Evolutionary conservation across 164 flowering plant genomes (phyloP).

Genomic region (Stephania cephalantha): DNA sequence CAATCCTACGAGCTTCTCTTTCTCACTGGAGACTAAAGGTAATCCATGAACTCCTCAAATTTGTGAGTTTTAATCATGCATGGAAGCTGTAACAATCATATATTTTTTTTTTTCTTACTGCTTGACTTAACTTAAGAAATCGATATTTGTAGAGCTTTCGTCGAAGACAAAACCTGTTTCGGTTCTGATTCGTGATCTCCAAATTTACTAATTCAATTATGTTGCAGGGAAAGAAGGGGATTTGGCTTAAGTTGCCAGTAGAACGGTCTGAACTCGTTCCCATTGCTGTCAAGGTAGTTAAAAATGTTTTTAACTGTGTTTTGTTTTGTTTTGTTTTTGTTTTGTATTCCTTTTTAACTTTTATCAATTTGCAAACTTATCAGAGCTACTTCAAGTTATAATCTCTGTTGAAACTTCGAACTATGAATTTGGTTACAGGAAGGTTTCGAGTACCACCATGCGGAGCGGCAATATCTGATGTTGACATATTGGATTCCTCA

Average conservation of each 20-base stretch:
- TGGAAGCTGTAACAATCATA: not conserved
- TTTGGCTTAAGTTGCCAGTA: conserved; percentile 81
- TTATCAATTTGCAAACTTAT: not conserved
- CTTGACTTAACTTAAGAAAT: not conserved
- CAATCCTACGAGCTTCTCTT: conserved; percentile 51
- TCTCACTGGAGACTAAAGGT: conserved; percentile 70
- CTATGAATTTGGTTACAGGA: conserved; percentile 39
- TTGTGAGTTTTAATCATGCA: not conserved
- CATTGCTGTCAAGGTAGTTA: conserved; percentile 66
- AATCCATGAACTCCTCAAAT: conserved; percentile 3
- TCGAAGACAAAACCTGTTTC: not conserved
- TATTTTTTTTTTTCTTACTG: not conserved
- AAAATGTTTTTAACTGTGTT: not conserved
- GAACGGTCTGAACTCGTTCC: conserved; percentile 74
- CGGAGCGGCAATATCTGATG: conserved; percentile 76
- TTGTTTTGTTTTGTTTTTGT: no score
- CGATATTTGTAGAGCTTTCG: not conserved
- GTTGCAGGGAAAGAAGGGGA: conserved; percentile 78
- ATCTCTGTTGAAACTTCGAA: not conserved
- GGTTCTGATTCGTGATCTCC: not conserved
- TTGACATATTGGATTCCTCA: conserved; percentile 87
- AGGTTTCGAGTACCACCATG: conserved; percentile 89
- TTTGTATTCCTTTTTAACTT: not conserved
- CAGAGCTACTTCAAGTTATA: not conserved
- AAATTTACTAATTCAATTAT: not conserved